These are phyloP conservation scores for Aspergillus sp. DNA, from an alignment of 2,329 filamentous ascomycete genomes.

Conservation along the genomic window DNA sequence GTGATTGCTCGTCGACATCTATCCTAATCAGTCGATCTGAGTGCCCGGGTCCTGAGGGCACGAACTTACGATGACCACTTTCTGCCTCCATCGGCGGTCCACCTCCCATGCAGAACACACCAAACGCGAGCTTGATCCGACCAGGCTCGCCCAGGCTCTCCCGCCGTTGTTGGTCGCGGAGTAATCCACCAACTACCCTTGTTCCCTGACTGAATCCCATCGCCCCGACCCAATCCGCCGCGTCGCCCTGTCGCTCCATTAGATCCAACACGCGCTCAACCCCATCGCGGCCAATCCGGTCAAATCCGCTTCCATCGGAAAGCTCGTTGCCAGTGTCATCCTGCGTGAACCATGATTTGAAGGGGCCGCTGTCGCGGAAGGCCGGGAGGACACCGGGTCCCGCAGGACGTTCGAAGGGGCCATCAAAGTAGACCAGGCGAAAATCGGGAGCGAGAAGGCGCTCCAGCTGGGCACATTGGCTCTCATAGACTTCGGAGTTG, in stretches of 20 bases:
- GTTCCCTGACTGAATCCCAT: conserved; percentile 19
- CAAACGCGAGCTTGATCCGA: conserved; percentile 8
- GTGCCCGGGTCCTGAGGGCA: background rate
- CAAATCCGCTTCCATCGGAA: conserved; percentile 14
- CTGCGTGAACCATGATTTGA: conserved; percentile 14
- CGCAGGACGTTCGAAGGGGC: conserved; percentile 9
- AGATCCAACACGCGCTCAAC: conserved; percentile 11
- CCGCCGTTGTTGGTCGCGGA: conserved; percentile 15
- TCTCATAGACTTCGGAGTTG: conserved; percentile 9
- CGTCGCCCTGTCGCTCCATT: conserved; percentile 6
- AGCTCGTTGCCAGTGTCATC: conserved; percentile 4
- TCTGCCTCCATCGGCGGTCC: conserved; percentile 15
- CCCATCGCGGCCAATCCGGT: conserved; percentile 9
- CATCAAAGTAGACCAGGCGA: conserved; percentile 15
- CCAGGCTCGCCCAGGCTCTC: background rate
- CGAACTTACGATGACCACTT: conserved; percentile 8
- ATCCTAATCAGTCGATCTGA: background rate
- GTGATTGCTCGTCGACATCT: background rate
- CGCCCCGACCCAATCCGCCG: conserved; percentile 11
- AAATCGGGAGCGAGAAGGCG: conserved; percentile 9
- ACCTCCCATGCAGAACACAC: conserved; percentile 14
- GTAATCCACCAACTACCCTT: conserved; percentile 10
- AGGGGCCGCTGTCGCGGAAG: conserved; percentile 11
- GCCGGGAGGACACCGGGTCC: conserved; percentile 16
- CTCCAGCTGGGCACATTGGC: conserved; percentile 13